phyloP scores from a whole-genome alignment of 495 filamentous ascomycete species.

The Tuber aestivum region DNA sequence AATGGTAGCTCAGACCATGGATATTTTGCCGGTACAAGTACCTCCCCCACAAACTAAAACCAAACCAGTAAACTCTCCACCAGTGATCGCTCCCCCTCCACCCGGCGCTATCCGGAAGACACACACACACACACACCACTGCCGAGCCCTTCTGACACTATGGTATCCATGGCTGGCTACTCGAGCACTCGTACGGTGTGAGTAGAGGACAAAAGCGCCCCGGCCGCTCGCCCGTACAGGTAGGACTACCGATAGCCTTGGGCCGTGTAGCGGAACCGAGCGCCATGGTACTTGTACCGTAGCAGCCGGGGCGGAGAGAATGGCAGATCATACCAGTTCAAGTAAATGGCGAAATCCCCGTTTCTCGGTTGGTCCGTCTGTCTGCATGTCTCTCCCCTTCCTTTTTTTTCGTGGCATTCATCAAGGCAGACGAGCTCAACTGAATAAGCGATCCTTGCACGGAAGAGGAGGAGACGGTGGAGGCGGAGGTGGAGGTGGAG shows the following conservation, averaged over 20 bases:
- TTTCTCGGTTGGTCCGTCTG: neutral
- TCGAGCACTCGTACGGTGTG: no score
- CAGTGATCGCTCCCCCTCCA: neutral
- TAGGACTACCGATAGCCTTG: neutral
- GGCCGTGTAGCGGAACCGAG: neutral
- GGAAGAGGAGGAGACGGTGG: no score
- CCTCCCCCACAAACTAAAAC: neutral
- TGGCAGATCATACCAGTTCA: no score
- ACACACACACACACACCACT: no score
- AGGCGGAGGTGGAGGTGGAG: no score
- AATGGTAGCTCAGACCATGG: neutral
- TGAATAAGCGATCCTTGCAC: neutral
- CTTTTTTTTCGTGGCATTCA: neutral
- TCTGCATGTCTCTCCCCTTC: neutral
- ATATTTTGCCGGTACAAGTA: neutral
- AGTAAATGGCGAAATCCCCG: conserved; percentile 1
- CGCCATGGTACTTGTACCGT: no score
- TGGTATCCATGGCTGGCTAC: neutral
- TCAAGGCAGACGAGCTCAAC: neutral
- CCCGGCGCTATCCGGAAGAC: neutral
- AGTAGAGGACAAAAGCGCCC: neutral
- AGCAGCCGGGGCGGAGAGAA: neutral
- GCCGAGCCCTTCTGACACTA: neutral
- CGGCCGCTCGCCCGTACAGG: neutral
- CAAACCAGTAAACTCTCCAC: neutral